phyloP scores from a whole-genome alignment of 345 rosid species.

The Euphorbia lathyris region DNA sequence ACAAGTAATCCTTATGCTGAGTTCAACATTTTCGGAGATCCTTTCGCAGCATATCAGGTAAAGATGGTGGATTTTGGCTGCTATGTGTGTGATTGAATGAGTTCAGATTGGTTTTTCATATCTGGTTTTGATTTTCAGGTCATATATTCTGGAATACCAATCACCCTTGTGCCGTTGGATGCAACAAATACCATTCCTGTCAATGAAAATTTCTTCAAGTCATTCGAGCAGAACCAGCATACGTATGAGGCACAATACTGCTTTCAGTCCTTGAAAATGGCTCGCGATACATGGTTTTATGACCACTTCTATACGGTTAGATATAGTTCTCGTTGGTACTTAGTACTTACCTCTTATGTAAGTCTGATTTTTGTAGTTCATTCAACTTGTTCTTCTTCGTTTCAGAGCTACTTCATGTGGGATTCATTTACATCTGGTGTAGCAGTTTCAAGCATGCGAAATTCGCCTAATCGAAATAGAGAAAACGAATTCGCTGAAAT shows the following conservation, averaged over 20 bases:
- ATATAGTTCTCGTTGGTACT: not conserved
- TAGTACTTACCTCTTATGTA: not conserved
- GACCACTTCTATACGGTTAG: conserved; percentile 54
- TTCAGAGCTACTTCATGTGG: conserved; percentile 93
- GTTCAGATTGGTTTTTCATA: not conserved
- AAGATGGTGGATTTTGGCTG: not conserved
- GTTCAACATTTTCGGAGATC: conserved; percentile 81
- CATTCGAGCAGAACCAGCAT: conserved; percentile 52
- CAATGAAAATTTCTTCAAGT: conserved; percentile 48
- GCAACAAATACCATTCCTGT: conserved; percentile 86
- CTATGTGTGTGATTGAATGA: not conserved
- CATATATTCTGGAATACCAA: conserved; percentile 78
- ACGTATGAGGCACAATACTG: conserved; percentile 81
- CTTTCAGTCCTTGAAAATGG: conserved; percentile 69
- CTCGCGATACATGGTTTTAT: conserved; percentile 67
- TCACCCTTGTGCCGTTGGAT: conserved; percentile 82
- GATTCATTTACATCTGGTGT: conserved; percentile 83
- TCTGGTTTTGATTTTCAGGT: conserved; percentile 40
- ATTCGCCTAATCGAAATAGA: conserved; percentile 27
- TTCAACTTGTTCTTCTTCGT: conserved; percentile 10
- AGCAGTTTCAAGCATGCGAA: conserved; percentile 69
- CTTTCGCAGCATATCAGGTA: conserved; percentile 91
- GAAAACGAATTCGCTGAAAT: conserved; percentile 80
- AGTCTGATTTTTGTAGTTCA: not conserved
- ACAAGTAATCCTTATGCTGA: conserved; percentile 83